A percentile compares a stretch with the other conserved stretches of the same genome.
phyloP scores from a whole-genome alignment of 495 filamentous ascomycete species.

The Parathielavia appendiculata region DNA sequence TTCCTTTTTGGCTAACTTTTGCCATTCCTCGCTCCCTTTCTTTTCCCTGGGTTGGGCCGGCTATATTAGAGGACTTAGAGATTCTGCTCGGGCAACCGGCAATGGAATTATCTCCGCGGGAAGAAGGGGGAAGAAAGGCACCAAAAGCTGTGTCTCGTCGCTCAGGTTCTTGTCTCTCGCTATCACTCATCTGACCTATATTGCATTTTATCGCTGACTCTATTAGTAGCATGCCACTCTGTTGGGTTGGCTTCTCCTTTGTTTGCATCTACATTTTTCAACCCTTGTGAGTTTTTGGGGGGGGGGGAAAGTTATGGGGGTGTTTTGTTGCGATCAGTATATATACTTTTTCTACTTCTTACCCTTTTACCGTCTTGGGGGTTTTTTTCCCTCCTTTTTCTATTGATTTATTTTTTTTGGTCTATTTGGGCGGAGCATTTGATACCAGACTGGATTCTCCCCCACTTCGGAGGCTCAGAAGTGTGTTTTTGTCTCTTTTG shows the following conservation, averaged over 20 bases:
- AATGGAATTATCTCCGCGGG: constrained; percentile 16
- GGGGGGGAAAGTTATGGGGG: no score
- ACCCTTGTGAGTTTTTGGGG: no score
- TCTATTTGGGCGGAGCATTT: constrained; percentile 1
- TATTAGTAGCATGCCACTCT: background rate
- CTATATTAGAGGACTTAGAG: constrained; percentile 22
- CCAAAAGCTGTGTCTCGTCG: no score
- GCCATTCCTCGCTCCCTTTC: background rate
- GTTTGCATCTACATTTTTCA: no score
- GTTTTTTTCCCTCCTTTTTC: background rate
- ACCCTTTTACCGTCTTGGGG: background rate
- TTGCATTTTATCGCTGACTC: no score
- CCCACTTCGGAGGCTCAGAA: background rate
- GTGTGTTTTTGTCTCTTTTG: background rate
- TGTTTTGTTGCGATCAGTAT: no score
- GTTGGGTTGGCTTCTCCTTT: no score
- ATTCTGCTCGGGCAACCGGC: constrained; percentile 36
- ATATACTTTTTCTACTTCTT: background rate
- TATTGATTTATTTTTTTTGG: background rate
- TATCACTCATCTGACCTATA: background rate
- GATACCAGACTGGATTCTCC: constrained; percentile 1
- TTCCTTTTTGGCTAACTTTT: background rate
- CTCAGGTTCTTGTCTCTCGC: constrained; percentile 10
- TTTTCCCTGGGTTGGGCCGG: constrained; percentile 13
- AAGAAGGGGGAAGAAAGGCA: background rate